Percentiles rank a stretch among this genome's conserved stretches.
These are phyloP conservation scores for Clarkia xantiana DNA, from an alignment of 345 rosid species.

Conservation along the genomic window DNA sequence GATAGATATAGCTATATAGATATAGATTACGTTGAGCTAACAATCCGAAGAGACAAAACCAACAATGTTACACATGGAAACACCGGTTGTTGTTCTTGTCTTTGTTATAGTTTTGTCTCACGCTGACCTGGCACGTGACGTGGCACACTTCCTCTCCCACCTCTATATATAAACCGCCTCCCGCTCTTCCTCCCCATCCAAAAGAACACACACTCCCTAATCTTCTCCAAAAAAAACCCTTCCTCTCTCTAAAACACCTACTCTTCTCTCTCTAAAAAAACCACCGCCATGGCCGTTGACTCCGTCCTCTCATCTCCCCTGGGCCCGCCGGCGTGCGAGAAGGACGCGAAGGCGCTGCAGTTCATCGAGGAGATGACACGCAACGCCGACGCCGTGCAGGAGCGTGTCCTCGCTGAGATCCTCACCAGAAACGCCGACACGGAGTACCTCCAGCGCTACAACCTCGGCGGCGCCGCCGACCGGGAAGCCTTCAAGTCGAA, in stretches of 20 bases:
- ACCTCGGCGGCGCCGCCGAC: constrained; percentile 48
- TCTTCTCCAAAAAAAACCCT: constrained; percentile 6
- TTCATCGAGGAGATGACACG: constrained; percentile 70
- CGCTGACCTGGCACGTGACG: constrained; percentile 14
- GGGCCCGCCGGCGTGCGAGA: constrained; percentile 68
- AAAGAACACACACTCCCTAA: constrained; percentile 3
- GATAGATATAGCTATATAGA: too few relatives aligned
- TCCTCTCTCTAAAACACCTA: constrained; percentile 1
- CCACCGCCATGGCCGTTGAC: constrained; percentile 49
- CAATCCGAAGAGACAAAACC: too few relatives aligned
- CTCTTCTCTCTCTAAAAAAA: background rate
- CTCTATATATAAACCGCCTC: constrained; percentile 32
- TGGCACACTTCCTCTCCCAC: constrained; percentile 15
- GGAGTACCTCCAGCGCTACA: constrained; percentile 55
- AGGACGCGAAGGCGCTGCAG: constrained; percentile 58
- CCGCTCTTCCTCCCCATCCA: constrained; percentile 8
- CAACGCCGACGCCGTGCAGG: constrained; percentile 54
- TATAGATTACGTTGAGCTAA: too few relatives aligned
- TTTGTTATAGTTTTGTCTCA: background rate
- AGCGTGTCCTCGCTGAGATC: constrained; percentile 48
- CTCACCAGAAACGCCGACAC: constrained; percentile 43
- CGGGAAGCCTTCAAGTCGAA: constrained; percentile 52
- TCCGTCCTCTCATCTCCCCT: constrained; percentile 41
- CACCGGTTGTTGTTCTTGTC: background rate
- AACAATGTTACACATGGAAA: too few relatives aligned